Evolutionary conservation across 345 rosid genomes (phyloP).

Genomic region (Stellera chamaejasme): DNA sequence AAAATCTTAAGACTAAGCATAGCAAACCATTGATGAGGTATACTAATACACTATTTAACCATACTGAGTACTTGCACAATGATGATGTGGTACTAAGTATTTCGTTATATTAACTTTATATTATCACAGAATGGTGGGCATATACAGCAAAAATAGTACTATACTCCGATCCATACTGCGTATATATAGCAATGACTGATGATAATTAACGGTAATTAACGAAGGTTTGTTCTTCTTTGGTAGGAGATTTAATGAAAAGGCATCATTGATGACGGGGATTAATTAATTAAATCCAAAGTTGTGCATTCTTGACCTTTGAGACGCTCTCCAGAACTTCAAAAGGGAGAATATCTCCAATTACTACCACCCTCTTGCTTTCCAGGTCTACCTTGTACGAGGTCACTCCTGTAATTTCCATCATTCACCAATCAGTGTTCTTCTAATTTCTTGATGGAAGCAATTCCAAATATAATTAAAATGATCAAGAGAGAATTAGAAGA

Average conservation of each 20-base stretch:
- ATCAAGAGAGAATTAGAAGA: constrained; percentile 1
- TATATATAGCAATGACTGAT: neutral
- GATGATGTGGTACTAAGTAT: too few species aligned
- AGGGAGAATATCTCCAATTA: constrained; percentile 71
- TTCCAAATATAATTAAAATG: neutral
- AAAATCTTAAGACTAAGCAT: too few species aligned
- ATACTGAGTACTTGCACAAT: too few species aligned
- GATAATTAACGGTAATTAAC: too few species aligned
- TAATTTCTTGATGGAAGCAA: constrained; percentile 1
- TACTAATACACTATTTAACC: too few species aligned
- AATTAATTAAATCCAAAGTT: constrained; percentile 55
- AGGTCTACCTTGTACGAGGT: constrained; percentile 84
- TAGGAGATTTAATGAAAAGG: neutral
- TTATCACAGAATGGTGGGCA: too few species aligned
- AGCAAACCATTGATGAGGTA: too few species aligned
- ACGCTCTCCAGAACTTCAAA: constrained; percentile 71
- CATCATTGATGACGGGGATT: constrained; percentile 11
- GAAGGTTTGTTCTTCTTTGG: neutral
- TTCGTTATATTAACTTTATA: too few species aligned
- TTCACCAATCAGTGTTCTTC: constrained; percentile 4
- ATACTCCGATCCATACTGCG: too few species aligned
- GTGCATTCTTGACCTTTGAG: constrained; percentile 74
- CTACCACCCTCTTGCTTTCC: constrained; percentile 83
- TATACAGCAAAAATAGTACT: too few species aligned
- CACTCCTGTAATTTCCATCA: constrained; percentile 45